Base-by-base conservation (phyloP, 306 rosid species). In the Mimosa pudica region DNA sequence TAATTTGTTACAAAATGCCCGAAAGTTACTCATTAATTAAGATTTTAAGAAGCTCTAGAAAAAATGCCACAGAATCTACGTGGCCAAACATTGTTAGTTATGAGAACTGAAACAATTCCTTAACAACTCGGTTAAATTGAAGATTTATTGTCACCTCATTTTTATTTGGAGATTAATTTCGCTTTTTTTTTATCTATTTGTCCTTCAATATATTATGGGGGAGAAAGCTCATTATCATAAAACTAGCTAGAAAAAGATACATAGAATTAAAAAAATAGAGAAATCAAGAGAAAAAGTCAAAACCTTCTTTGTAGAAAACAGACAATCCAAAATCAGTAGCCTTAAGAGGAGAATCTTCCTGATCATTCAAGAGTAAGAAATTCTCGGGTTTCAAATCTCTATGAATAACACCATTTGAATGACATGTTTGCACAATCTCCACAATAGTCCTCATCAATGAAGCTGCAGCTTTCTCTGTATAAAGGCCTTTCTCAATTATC, bases 381-480 rank as follows among this genome's bases (percentile, higher is more conserved):
- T 95, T 95, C 82, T 95, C 99, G 24, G 99, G 99, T 87, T 95
- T 95, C 54, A 95, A 97, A 86, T 95, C 99, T 30, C 99, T 89
- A 60, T 95, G 99, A 76, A 95, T 93, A 62, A 95, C 98, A 11
- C 98, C 99, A 96, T 91, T 89, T 71, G 98, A 91, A 84, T 95
- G 99, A 33, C 97, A 95, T 0, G 93, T 95, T 51, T 91, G 96
- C 7, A 95, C 98, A 61, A 91, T 95, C 79, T 93, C 92, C 17
- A 95, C 99, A 0, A 95, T 93, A 16, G 98, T 95, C 57, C 97
- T 83, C 48, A 95, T 45, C 88, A 95, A 83, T 0, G 96, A 83
- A 0, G 99, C 99, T 0, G 99, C 99, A 0, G 98, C 99, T 1
- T 98, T 92, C 61, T 95, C 99, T 0, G 98, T 95, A 75, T 95